Evolutionary conservation across 2,329 filamentous ascomycete species (phyloP).

Genomic region (Xylariaceae sp.): DNA sequence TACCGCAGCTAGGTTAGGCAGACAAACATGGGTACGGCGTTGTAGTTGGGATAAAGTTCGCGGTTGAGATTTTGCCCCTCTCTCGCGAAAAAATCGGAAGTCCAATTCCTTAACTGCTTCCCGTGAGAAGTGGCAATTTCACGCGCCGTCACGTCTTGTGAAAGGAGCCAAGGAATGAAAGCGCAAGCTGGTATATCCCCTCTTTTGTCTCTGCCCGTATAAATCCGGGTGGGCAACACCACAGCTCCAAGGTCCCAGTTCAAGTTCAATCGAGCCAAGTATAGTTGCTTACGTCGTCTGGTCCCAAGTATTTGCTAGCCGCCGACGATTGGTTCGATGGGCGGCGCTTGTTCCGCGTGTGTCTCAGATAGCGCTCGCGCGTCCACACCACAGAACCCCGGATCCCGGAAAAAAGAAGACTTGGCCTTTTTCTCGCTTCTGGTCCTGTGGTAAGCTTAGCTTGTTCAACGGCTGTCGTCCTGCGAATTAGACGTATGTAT

Average conservation of each 20-base stretch:
- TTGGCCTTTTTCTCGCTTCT: no score
- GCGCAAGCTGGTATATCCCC: no score
- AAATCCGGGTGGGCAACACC: constrained; percentile 24
- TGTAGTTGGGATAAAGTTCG: constrained; percentile 20
- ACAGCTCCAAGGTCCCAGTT: background rate
- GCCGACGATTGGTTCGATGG: constrained; percentile 1
- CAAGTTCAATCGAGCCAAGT: constrained; percentile 5
- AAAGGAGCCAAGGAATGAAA: no score
- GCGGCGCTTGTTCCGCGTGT: constrained; percentile 11
- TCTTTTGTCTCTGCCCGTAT: no score
- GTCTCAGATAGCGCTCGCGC: constrained; percentile 26
- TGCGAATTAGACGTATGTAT: background rate
- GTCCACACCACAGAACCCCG: constrained; percentile 15
- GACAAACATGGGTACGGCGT: background rate
- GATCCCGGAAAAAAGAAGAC: constrained; percentile 19
- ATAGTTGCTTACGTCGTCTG: constrained; percentile 17
- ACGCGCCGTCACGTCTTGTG: no score
- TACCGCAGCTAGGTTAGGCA: background rate
- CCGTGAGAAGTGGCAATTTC: no score
- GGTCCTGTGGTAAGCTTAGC: no score
- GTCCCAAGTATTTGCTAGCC: constrained; percentile 14
- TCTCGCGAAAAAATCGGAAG: background rate
- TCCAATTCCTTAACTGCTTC: no score
- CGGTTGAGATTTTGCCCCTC: constrained; percentile 5
- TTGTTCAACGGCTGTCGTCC: constrained; percentile 6